These are phyloP conservation scores for Stellera chamaejasme DNA, from an alignment of 345 rosid species.

Conservation along the genomic window DNA sequence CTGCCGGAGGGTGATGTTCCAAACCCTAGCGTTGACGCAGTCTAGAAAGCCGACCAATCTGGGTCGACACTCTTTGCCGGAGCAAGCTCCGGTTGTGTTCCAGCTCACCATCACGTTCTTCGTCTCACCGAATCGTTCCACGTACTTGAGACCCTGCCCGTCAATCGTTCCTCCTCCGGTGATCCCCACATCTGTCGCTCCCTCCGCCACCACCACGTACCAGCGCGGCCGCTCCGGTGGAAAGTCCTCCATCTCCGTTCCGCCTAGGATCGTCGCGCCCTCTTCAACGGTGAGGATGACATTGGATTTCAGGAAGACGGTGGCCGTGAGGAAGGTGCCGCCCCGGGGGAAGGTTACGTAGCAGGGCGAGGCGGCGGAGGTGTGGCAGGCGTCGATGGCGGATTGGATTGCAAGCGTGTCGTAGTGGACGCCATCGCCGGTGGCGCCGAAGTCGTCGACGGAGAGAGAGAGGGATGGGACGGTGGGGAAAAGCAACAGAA, in stretches of 20 bases:
- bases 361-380: constrained; percentile 29
- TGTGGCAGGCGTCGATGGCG: constrained; percentile 54
- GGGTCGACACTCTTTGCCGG: constrained; percentile 75
- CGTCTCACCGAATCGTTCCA: constrained; percentile 41
- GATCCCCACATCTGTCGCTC: constrained; percentile 66
- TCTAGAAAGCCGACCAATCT: constrained; percentile 59
- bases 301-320: constrained; percentile 50
- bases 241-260: constrained; percentile 47
- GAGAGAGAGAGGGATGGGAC: constrained; percentile 17
- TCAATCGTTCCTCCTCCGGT: constrained; percentile 75
- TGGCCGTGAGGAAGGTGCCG: constrained; percentile 66
- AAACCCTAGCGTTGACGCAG: constrained; percentile 46
- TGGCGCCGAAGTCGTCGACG: constrained; percentile 68
- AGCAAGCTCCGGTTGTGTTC: constrained; percentile 66
- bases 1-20: constrained; percentile 43
- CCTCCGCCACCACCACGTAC: constrained; percentile 75
- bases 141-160: constrained; percentile 66
- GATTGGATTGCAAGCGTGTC: constrained; percentile 60
- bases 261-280: constrained; percentile 58
- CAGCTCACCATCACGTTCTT: constrained; percentile 92
- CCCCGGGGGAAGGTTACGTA: constrained; percentile 44
- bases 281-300: constrained; percentile 47
- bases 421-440: constrained; percentile 60
- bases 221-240: constrained; percentile 45
- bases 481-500: too few relatives aligned